Evolutionary conservation across 83 land plant genomes (phyloP).

Genomic region (Picea abies): DNA sequence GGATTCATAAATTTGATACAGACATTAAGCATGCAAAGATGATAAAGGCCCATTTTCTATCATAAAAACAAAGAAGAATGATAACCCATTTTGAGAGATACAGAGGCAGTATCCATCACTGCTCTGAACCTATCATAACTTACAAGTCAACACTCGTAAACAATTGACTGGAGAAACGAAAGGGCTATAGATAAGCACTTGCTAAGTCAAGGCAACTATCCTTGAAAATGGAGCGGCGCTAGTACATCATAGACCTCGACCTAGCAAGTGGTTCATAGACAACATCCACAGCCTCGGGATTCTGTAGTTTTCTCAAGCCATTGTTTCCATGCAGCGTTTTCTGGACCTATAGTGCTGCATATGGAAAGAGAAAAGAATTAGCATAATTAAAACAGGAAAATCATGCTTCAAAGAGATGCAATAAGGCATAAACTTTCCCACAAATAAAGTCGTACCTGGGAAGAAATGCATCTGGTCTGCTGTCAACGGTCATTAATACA

Average conservation of each 20-base stretch:
- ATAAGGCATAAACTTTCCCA: not conserved
- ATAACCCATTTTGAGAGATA: not conserved
- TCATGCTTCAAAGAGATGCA: not conserved
- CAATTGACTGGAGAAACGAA: too few relatives aligned
- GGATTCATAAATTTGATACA: not conserved
- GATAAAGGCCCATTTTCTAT: not conserved
- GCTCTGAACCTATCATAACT: not conserved
- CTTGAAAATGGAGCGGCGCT: not conserved
- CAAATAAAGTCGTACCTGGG: not conserved
- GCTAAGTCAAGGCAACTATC: not conserved
- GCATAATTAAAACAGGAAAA: not conserved
- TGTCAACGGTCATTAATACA: not conserved
- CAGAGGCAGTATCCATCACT: not conserved
- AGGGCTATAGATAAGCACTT: not conserved
- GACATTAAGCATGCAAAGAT: constrained; percentile 1
- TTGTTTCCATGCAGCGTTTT: not conserved
- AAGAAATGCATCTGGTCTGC: constrained; percentile 3
- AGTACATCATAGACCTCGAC: too few relatives aligned
- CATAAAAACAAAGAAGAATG: not conserved
- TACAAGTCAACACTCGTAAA: not conserved
- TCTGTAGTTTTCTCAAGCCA: not conserved
- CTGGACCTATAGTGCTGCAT: not conserved
- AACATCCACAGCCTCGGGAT: not conserved
- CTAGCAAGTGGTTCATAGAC: not conserved
- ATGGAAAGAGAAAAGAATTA: not conserved